Evolutionary conservation across 2,329 filamentous ascomycete species (phyloP), one percentile per base, ranked within the genome.

Genomic region (Aphanoascus verrucosus): DNA sequence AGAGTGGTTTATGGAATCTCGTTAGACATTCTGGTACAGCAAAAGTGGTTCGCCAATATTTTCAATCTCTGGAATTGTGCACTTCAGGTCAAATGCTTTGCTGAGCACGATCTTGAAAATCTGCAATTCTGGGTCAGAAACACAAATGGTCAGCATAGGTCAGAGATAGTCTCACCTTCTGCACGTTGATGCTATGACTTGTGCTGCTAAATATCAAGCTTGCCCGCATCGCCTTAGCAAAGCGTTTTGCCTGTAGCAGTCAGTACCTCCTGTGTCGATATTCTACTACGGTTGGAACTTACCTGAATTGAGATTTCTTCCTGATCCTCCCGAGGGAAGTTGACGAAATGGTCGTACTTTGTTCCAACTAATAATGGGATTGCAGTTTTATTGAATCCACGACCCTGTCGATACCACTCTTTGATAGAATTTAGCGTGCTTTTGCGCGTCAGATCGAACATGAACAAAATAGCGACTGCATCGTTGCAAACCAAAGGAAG

Each of bases 91-190:
- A 67, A 98, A 98, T 1, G 93, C 93, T 73, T 98, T 98, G 59
- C 91, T 95, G 20, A 98, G 80, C 55, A 98, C 93, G 63, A 98
- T 98, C 72, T 98, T 98, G 81, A 98, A 98, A 66, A 98, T 98
- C 91, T 97, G 63, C 1, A 6, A 17, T 8, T 43, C 15, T 14
- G 55, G 73, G 55, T 74, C 66, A 43, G 9, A 44, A 44, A 17
- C 17, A 2, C 19, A 3, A 17, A 7, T 9, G 19, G 23, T 52
- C n/a, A 44, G 40, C 7, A 11, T 49, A 9, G 28, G 23, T 37
- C 51, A 37, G 32, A 2, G 32, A 19, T 20, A 7, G 9, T 46
- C 70, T 46, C 67, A 94, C 91, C 85, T 97, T 98, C 73, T 98
- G 93, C 58, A 98, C 93, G 64, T 98, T 98, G 77, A 98, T 98